Percentiles rank a stretch among this genome's conserved stretches.
These are phyloP conservation scores for Penicillium taxi DNA, from an alignment of 495 filamentous ascomycete species.

Conservation along the genomic window DNA sequence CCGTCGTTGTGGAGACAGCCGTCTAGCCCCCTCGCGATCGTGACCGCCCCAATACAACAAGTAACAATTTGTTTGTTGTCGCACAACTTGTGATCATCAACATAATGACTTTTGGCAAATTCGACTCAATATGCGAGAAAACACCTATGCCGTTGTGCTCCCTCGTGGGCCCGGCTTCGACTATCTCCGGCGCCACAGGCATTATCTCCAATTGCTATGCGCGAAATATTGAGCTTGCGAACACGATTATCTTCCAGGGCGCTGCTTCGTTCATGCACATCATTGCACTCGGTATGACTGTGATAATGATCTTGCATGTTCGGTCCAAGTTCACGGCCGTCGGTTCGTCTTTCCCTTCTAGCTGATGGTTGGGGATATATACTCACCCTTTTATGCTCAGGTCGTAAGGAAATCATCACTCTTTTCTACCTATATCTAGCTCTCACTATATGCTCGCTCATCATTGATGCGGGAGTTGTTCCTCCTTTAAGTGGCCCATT, in stretches of 20 bases:
- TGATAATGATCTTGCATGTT: conserved; percentile 94
- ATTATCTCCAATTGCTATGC: conserved; percentile 90
- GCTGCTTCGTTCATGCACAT: conserved; percentile 91
- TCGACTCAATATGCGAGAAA: conserved; percentile 76
- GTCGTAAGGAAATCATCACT: conserved; percentile 92
- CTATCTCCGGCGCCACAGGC: conserved; percentile 60
- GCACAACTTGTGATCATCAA: conserved; percentile 6
- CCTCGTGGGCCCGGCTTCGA: conserved; percentile 60
- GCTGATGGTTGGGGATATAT: neutral
- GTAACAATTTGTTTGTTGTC: conserved; percentile 15
- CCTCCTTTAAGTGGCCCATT: conserved; percentile 72
- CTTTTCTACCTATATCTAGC: conserved; percentile 98
- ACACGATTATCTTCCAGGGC: conserved; percentile 96
- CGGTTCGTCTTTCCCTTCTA: conserved; percentile 51
- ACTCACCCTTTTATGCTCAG: conserved; percentile 36
- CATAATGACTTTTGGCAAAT: conserved; percentile 85
- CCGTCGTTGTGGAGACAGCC: conserved; percentile 27
- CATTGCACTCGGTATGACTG: conserved; percentile 80
- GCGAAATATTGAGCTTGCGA: conserved; percentile 89
- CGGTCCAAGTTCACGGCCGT: conserved; percentile 97
- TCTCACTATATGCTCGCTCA: conserved; percentile 78
- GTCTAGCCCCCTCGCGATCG: conserved; percentile 5
- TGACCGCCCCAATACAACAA: conserved; percentile 20
- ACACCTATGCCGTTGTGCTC: conserved; percentile 81
- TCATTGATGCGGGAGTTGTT: conserved; percentile 88